Evolutionary conservation across 1,284 basidiomycete genomes (phyloP).

Genomic region (Ceratobasidium sp.): DNA sequence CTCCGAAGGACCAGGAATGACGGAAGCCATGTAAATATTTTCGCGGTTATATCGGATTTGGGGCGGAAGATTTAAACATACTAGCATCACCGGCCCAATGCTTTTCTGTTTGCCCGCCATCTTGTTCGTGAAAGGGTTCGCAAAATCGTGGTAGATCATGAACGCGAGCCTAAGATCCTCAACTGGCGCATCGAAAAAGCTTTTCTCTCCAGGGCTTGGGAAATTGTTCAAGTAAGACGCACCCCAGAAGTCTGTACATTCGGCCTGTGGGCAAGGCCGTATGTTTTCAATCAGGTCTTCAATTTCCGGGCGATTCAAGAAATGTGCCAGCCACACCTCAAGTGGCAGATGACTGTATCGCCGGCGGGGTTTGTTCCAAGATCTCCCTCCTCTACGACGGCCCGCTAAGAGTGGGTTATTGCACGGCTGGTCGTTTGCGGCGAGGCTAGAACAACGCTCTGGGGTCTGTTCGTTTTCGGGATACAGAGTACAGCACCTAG

Average conservation of each 20-base stretch:
- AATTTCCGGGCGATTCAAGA: slow-evolving; percentile 29
- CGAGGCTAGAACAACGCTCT: neutral
- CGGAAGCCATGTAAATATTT: slow-evolving; percentile 60
- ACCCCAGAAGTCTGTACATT: slow-evolving; percentile 53
- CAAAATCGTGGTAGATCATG: slow-evolving; percentile 59
- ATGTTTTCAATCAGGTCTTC: slow-evolving; percentile 29
- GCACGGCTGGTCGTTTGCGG: neutral
- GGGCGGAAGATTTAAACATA: slow-evolving; percentile 60
- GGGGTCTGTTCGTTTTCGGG: neutral
- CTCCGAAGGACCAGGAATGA: slow-evolving; percentile 56
- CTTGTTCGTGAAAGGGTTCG: slow-evolving; percentile 60
- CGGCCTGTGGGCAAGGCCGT: neutral
- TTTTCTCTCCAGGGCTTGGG: slow-evolving; percentile 50
- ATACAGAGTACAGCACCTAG: slow-evolving; percentile 13
- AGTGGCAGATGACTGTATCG: slow-evolving; percentile 21
- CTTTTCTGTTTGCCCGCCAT: slow-evolving; percentile 56
- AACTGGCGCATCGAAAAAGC: slow-evolving; percentile 49
- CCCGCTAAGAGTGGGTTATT: neutral
- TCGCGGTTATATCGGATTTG: slow-evolving; percentile 56
- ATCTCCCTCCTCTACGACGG: neutral
- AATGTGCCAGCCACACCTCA: slow-evolving; percentile 20
- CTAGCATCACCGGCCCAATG: slow-evolving; percentile 58
- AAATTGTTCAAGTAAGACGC: slow-evolving; percentile 54
- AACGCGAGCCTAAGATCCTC: slow-evolving; percentile 54
- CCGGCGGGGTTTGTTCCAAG: slow-evolving; percentile 1